phyloP scores from a whole-genome alignment of 768 basidiomycete genomes.

The Phlebiopsis flavidoalba region DNA sequence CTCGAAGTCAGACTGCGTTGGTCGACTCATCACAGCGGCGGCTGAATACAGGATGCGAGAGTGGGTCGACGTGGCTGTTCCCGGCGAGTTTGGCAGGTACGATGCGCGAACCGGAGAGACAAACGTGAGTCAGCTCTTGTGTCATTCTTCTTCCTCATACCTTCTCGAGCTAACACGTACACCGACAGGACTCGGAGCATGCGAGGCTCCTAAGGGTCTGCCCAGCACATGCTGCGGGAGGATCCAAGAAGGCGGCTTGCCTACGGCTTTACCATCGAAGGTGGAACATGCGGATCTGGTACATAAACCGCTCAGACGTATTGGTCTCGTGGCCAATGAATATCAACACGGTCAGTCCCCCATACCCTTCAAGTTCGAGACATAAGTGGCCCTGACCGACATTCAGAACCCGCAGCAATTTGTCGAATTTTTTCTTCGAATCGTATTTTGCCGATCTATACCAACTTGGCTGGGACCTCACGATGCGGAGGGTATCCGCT shows the following conservation, averaged over 20 bases:
- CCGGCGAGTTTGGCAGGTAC: background rate
- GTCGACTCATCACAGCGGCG: too few relatives aligned
- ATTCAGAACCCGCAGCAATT: background rate
- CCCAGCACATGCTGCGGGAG: constrained; percentile 19
- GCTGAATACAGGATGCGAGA: too few relatives aligned
- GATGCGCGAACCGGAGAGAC: too few relatives aligned
- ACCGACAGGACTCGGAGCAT: background rate
- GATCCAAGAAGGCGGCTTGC: constrained; percentile 22
- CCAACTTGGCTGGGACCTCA: constrained; percentile 5
- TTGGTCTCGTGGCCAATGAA: constrained; percentile 15
- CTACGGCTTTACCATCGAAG: constrained; percentile 26
- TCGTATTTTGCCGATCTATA: background rate
- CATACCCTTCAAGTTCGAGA: background rate
- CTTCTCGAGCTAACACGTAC: too few relatives aligned
- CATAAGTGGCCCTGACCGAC: background rate
- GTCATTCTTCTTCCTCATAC: too few relatives aligned
- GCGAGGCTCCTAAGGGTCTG: constrained; percentile 22
- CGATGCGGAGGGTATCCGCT: background rate
- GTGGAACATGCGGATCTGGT: constrained; percentile 26
- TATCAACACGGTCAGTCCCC: constrained; percentile 9
- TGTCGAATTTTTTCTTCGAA: background rate
- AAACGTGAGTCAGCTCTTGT: too few relatives aligned
- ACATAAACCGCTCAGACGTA: constrained; percentile 15
- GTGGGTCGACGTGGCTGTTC: background rate
- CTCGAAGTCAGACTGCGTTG: too few relatives aligned